Evolutionary conservation across 2,329 filamentous ascomycete species (phyloP).

Genomic region (Talaromyces atroroseus): DNA sequence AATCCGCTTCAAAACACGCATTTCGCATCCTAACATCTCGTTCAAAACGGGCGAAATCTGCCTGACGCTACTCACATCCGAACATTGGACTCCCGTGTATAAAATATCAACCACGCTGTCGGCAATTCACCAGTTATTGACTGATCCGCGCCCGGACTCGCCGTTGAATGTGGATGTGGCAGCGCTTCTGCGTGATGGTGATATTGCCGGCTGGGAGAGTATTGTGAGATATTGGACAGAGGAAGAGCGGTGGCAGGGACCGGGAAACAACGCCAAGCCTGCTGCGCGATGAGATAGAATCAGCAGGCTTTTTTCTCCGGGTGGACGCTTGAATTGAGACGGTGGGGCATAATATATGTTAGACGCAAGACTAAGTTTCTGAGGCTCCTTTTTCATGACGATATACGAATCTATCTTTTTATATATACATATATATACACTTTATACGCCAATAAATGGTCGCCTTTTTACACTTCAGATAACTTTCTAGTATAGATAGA

Average conservation of each 20-base stretch:
- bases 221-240: constrained; percentile 44
- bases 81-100: constrained; percentile 80
- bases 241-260: constrained; percentile 43
- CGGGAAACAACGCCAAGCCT: constrained; percentile 9
- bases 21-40: constrained; percentile 77
- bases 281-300: constrained; percentile 9
- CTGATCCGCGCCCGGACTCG: constrained; percentile 41
- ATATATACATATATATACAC: neutral
- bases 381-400: neutral
- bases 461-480: neutral
- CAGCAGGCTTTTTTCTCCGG: neutral
- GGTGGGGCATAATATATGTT: neutral
- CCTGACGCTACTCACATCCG: constrained; percentile 70
- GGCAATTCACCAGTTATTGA: constrained; percentile 44
- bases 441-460: neutral
- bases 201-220: constrained; percentile 41
- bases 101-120: constrained; percentile 54
- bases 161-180: constrained; percentile 47
- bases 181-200: constrained; percentile 40
- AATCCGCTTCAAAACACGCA: constrained; percentile 74
- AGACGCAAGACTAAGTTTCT: neutral
- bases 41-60: constrained; percentile 83
- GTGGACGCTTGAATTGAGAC: neutral
- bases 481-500: neutral
- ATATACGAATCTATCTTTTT: neutral